Evolutionary conservation across 495 filamentous ascomycete genomes (phyloP).

Genomic region (Neurospora cerealis): DNA sequence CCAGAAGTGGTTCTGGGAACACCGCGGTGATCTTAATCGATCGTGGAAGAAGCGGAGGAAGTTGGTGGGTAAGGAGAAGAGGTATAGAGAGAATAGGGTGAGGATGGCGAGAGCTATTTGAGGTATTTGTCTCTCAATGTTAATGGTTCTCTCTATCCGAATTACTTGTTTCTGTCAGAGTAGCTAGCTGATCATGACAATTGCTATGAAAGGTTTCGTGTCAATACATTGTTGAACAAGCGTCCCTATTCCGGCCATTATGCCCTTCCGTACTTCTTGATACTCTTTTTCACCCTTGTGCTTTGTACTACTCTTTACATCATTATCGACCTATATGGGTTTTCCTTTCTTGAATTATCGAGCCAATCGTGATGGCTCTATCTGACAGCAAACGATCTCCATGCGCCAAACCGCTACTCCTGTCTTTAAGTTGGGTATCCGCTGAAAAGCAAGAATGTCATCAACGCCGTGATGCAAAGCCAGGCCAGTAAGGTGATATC

Average conservation of each 20-base stretch:
- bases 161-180: background rate
- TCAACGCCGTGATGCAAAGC: background rate
- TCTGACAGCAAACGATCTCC: background rate
- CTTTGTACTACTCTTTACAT: background rate
- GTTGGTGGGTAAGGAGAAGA: conserved; percentile 72
- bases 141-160: background rate
- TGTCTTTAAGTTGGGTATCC: background rate
- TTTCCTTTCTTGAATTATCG: background rate
- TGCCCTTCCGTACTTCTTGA: background rate
- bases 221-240: background rate
- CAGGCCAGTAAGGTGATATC: background rate
- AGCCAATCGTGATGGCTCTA: background rate
- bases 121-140: background rate
- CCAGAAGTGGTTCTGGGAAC: conserved; percentile 85
- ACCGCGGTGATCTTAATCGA: conserved; percentile 78
- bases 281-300: background rate
- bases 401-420: background rate
- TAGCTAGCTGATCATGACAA: background rate
- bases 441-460: background rate
- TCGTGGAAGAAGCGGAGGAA: conserved; percentile 83
- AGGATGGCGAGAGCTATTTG: conserved; percentile 40
- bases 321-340: background rate
- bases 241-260: background rate
- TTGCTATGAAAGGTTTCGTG: background rate
- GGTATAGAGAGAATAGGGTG: conserved; percentile 73